A percentile compares a stretch with the other conserved stretches of the same genome.
These are phyloP conservation scores for Monosporascus cannonballus DNA, from an alignment of 2,329 filamentous ascomycete species.

Conservation along the genomic window DNA sequence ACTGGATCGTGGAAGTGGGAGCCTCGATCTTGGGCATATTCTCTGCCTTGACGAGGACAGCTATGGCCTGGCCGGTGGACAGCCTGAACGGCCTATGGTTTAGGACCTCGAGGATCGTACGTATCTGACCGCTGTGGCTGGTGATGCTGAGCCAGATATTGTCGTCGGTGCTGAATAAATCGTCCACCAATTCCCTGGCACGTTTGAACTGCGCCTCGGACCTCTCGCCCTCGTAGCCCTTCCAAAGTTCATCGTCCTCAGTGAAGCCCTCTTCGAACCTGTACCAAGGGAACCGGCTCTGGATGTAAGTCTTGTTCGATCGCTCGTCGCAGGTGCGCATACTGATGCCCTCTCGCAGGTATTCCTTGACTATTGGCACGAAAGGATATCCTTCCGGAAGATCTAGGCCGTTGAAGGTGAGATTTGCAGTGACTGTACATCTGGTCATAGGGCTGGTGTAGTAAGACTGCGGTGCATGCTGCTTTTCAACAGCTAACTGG, in stretches of 20 bases:
- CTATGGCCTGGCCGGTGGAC: constrained; percentile 62
- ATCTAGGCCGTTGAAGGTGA: constrained; percentile 51
- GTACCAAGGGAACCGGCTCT: constrained; percentile 44
- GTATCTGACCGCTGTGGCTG: constrained; percentile 54
- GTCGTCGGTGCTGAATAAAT: constrained; percentile 47
- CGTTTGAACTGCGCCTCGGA: constrained; percentile 41
- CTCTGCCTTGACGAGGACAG: constrained; percentile 58
- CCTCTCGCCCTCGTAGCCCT: constrained; percentile 35
- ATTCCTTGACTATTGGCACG: constrained; percentile 55
- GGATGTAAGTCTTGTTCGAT: constrained; percentile 47
- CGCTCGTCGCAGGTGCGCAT: constrained; percentile 65
- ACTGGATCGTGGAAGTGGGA: constrained; percentile 25
- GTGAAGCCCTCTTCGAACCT: constrained; percentile 55
- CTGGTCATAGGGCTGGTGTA: constrained; percentile 59
- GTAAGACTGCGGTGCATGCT: constrained; percentile 57
- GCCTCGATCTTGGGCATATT: constrained; percentile 24
- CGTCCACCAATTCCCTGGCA: constrained; percentile 45
- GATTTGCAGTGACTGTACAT: constrained; percentile 55
- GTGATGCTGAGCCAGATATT: constrained; percentile 54
- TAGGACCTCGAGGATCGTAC: constrained; percentile 45
- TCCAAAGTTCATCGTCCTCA: constrained; percentile 46
- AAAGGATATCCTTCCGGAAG: constrained; percentile 48
- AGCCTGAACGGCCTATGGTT: constrained; percentile 57
- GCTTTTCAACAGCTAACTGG: constrained; percentile 44
- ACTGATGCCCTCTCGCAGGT: constrained; percentile 59